phyloP scores from a whole-genome alignment of 139 green algal species.

The Micractinium sp. region DNA sequence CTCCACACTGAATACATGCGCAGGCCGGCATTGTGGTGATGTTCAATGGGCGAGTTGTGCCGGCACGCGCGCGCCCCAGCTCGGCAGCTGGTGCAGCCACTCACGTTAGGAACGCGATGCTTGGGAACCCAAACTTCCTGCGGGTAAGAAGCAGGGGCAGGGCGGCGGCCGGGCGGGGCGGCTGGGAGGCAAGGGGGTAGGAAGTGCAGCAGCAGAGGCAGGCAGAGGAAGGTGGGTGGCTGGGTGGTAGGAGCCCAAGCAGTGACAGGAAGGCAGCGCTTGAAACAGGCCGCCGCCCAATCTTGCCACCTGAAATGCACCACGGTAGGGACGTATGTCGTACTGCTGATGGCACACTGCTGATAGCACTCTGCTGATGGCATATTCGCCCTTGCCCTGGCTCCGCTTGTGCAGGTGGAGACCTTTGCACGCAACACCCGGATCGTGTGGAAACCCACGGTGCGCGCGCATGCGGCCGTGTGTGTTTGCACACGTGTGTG shows the following conservation, averaged over 20 bases:
- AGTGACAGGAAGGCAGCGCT: not conserved
- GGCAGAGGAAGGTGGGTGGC: not conserved
- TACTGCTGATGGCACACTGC: too few relatives aligned
- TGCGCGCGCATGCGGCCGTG: too few relatives aligned
- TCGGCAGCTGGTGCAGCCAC: not conserved
- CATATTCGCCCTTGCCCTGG: too few relatives aligned
- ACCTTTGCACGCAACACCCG: too few relatives aligned
- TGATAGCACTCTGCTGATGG: not conserved
- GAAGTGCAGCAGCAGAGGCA: not conserved
- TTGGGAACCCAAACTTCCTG: not conserved
- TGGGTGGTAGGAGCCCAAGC: not conserved
- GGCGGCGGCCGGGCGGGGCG: too few relatives aligned
- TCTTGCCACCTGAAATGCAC: not conserved
- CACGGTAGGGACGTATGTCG: not conserved
- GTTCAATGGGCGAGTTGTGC: not conserved
- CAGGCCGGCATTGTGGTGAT: not conserved
- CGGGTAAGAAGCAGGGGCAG: not conserved
- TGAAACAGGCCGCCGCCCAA: not conserved
- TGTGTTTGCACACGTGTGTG: too few relatives aligned
- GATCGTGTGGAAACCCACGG: too few relatives aligned
- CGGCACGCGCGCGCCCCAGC: too few relatives aligned
- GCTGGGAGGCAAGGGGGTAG: too few relatives aligned
- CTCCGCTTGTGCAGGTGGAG: too few relatives aligned
- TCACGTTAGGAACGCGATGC: not conserved
- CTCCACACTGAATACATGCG: not conserved